Evolutionary conservation across 139 green algal genomes (phyloP).

Genomic region (Picocystis salinarum): DNA sequence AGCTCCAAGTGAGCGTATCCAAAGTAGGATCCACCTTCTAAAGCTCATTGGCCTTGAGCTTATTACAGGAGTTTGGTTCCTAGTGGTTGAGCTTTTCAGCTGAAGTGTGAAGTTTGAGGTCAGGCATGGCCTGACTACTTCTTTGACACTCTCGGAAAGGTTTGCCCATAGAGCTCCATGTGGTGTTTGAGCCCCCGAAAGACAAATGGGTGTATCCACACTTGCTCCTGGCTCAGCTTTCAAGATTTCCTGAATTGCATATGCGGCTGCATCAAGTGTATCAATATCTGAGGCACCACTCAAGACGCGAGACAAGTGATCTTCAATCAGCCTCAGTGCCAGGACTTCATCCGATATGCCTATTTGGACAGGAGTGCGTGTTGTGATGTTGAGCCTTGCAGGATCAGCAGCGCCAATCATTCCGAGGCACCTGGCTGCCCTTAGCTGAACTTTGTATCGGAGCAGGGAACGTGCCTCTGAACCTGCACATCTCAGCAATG

Average conservation of each 20-base stretch:
- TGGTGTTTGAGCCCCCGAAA: background rate
- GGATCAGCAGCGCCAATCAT: conserved; percentile 64
- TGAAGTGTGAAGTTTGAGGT: conserved; percentile 25
- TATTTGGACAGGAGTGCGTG: conserved; percentile 4
- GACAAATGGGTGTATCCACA: background rate
- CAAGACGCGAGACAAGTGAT: conserved; percentile 62
- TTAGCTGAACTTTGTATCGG: conserved; percentile 18
- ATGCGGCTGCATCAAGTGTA: conserved; percentile 12
- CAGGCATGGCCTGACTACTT: conserved; percentile 34
- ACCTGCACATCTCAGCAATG: background rate
- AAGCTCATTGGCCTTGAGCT: conserved; percentile 9
- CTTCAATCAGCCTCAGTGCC: conserved; percentile 17
- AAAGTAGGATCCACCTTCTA: background rate
- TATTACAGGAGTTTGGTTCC: conserved; percentile 2
- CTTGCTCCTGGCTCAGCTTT: conserved; percentile 1
- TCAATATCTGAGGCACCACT: conserved; percentile 41
- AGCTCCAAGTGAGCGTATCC: conserved; percentile 11
- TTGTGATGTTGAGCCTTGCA: conserved; percentile 19
- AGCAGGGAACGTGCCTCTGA: background rate
- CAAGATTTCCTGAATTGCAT: conserved; percentile 5
- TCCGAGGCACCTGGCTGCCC: conserved; percentile 51
- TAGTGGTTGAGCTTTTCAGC: background rate
- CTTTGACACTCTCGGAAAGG: conserved; percentile 28
- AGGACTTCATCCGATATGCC: conserved; percentile 8
- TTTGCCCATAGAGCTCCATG: conserved; percentile 26